Percentiles rank a stretch among this genome's conserved stretches.
Evolutionary conservation across 768 basidiomycete species (phyloP).

Genomic region (Coprinopsis cinerea): DNA sequence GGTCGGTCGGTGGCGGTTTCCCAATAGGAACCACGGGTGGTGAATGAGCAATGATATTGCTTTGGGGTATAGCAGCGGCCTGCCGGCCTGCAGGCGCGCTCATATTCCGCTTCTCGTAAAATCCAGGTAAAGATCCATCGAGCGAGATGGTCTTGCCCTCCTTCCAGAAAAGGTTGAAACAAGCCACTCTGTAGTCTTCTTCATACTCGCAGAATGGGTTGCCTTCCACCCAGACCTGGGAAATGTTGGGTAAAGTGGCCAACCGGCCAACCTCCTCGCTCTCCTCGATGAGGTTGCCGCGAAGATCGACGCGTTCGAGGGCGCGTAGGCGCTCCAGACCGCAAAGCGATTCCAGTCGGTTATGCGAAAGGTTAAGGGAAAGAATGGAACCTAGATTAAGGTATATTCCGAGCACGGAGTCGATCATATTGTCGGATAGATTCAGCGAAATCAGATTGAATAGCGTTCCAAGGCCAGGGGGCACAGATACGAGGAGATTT

Average conservation of each 20-base stretch:
- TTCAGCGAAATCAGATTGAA: conserved; percentile 86
- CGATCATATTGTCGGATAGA: conserved; percentile 96
- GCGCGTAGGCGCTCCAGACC: conserved; percentile 87
- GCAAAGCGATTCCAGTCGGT: conserved; percentile 91
- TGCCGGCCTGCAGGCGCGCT: conserved; percentile 44
- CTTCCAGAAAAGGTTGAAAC: conserved; percentile 80
- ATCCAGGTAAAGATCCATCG: conserved; percentile 66
- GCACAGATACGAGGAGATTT: conserved; percentile 87
- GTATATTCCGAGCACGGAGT: conserved; percentile 88
- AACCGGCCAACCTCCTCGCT: conserved; percentile 81
- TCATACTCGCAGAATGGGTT: conserved; percentile 77
- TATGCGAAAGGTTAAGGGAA: conserved; percentile 73
- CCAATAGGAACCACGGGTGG: conserved; percentile 60
- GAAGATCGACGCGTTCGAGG: conserved; percentile 80
- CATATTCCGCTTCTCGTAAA: conserved; percentile 64
- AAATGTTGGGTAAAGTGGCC: conserved; percentile 70
- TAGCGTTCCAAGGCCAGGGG: conserved; percentile 65
- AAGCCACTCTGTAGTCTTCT: conserved; percentile 67
- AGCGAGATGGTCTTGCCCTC: conserved; percentile 77
- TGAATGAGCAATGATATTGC: conserved; percentile 40
- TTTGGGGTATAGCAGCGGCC: conserved; percentile 43
- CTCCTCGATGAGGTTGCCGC: conserved; percentile 75
- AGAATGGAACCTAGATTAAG: conserved; percentile 72
- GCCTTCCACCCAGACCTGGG: conserved; percentile 77
- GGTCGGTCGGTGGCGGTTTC: conserved; percentile 21